Evolutionary conservation across 2,329 filamentous ascomycete species (phyloP), one percentile per base, ranked within the genome.

Genomic region (Beauveria varroae): DNA sequence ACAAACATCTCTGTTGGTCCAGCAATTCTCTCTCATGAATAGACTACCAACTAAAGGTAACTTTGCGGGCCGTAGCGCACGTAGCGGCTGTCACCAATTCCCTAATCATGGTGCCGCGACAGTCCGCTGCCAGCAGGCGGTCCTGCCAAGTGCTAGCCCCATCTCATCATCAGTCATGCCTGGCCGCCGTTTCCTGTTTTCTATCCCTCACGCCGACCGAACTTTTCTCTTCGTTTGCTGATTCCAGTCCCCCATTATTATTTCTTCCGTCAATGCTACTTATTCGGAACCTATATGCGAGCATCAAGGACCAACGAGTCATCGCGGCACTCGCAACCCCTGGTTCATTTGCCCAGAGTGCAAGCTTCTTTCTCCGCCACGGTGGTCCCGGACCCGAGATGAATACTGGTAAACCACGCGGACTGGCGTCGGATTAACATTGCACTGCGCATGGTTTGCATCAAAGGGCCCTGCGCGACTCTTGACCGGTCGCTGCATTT

Each of bases 401-500:
- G 22, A 55, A 12, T 37, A 37, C 34, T 20, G 12, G 24, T 30
- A 37, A 24, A 51, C n/a, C 22, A 20, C 46, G 46, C 22, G 40
- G n/a, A 51, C 24, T 43, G 56, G 46, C 24, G 56, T 43, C 46
- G 37, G 49, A 59, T 59, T 34, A 28, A 52, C 47, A 59, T 30
- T 52, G 37, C 57, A 46, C 47, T 52, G 34, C 34, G 12, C 34
- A 37, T 37, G 44, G 57, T 46, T 59, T 52, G 47, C 57, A 51
- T 52, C 56, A 14, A 59, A 58, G 34, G 9, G 56, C 12, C 47
- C 47, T 44, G 47, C 57, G 30, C 47, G 24, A 44, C 24, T 59
- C 57, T 59, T 59, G 57, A 51, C 57, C 37, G 47, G 28, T 59
- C 26, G 22, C 34, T 52, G 37, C 47, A 47, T 58, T 26, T 16